Conservation (phyloP, 2,329 filamentous ascomycete species). For the Hyphodiscus sp. region DNA sequence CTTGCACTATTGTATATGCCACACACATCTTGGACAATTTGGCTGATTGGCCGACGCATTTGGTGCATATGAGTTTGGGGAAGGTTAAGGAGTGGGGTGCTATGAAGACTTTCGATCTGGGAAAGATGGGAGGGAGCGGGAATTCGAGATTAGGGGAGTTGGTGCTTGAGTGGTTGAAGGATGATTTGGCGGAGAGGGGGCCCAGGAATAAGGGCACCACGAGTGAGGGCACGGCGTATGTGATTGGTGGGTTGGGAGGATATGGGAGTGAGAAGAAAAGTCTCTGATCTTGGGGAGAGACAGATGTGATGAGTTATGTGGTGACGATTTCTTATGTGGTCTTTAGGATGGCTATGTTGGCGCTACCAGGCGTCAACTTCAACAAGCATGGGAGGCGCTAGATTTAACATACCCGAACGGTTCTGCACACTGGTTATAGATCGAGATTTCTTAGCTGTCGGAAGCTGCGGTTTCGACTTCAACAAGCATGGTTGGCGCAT, state of each 20-base stretch:
- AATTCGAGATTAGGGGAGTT: slow-evolving; percentile 84
- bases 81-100: slow-evolving; percentile 80
- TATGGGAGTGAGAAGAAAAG: slow-evolving; percentile 51
- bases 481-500: not conserved
- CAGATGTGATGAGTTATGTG: not conserved
- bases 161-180: slow-evolving; percentile 79
- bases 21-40: slow-evolving; percentile 97
- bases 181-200: slow-evolving; percentile 72
- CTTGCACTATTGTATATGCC: slow-evolving; percentile 92
- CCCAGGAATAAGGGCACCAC: slow-evolving; percentile 49
- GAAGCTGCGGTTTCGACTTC: not conserved
- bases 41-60: slow-evolving; percentile 87
- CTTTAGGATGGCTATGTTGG: not conserved
- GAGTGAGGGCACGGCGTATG: slow-evolving; percentile 43
- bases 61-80: slow-evolving; percentile 93
- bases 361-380: not conserved
- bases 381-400: slow-evolving; percentile 2
- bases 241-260: slow-evolving; percentile 52
- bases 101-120: slow-evolving; percentile 58
- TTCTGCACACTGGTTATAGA: not conserved
- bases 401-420: slow-evolving; percentile 5
- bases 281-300: slow-evolving; percentile 1
- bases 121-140: slow-evolving; percentile 40
- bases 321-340: not conserved
- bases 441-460: not conserved